phyloP scores from a whole-genome alignment of 208 protist genomes.

The Angomonas deanei region DNA sequence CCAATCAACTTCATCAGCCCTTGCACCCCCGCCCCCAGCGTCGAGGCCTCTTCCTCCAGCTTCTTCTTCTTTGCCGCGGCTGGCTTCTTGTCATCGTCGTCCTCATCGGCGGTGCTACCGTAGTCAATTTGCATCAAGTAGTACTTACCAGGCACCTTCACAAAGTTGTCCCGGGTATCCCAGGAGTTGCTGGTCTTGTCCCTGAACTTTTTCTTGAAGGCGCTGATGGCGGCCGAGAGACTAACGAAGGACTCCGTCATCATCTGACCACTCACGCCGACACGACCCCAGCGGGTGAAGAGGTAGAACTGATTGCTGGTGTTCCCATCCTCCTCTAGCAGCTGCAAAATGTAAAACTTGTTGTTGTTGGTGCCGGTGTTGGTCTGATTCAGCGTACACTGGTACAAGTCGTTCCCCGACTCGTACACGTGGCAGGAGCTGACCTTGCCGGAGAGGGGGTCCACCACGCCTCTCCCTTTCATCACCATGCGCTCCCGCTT shows the following conservation, averaged over 20 bases:
- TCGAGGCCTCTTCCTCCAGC: slow-evolving; percentile 19
- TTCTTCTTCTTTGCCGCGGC: slow-evolving; percentile 18
- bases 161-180: slow-evolving; percentile 27
- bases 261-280: slow-evolving; percentile 63
- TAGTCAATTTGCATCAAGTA: slow-evolving; percentile 82
- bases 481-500: slow-evolving; percentile 27
- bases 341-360: slow-evolving; percentile 86
- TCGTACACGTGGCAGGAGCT: slow-evolving; percentile 57
- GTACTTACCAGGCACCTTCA: slow-evolving; percentile 56
- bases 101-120: slow-evolving; percentile 20
- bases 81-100: slow-evolving; percentile 5
- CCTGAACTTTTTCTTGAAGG: slow-evolving; percentile 45
- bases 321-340: slow-evolving; percentile 68
- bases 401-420: slow-evolving; percentile 37
- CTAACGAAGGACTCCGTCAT: slow-evolving; percentile 21
- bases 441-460: slow-evolving; percentile 40
- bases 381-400: slow-evolving; percentile 83
- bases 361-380: slow-evolving; percentile 79
- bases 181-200: slow-evolving; percentile 67
- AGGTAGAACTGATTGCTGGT: slow-evolving; percentile 24
- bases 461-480: slow-evolving; percentile 74
- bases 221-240: slow-evolving; percentile 16
- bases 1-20: slow-evolving; percentile 63
- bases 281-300: slow-evolving; percentile 77
- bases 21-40: slow-evolving; percentile 34